Base-by-base conservation (phyloP, 345 rosid genomes). In the Heritiera littoralis region DNA sequence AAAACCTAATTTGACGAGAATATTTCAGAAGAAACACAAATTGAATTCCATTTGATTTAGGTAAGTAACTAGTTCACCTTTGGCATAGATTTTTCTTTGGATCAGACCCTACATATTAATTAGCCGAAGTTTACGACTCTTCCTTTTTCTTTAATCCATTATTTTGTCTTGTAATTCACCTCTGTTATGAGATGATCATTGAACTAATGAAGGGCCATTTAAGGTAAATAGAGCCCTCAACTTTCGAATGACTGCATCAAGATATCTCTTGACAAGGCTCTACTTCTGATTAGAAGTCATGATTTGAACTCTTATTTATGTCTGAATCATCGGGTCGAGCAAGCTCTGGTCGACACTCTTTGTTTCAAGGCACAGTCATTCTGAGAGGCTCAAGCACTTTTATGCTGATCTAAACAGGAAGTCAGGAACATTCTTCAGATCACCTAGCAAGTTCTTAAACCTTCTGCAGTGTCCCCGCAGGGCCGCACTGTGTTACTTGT, bases 31-130 rank as follows among this genome's bases (percentile, higher is more conserved):
- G 72, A n/a, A 48, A 9, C 17, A 7, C 63, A 58, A 35, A 75
- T 58, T 59, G 61, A 66, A 75, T 38, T 48, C 55, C 58, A 14
- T 18, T 41, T 10, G 20, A 32, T 32, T 51, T 2, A 7, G 58
- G 1, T 46, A 52, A 17, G 46, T 15, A 52, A 28, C 73, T 10
- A 28, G 28, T 28, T 20, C 78, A 45, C 9, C 48, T 1, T 35
- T 20, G n/a, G 12, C 78, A 43, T 55, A 5, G 6, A 9, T 12
- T n/a, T 46, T 46, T 69, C 55, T 10, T 68, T 23, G 32, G 38
- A 43, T 46, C 52, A n/a, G 54, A 46, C 55, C 55, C 73, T 17
- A 45, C 38, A 69, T 48, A 69, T 79, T 54, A 60, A 17, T 28
- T 18, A 9, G 67, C 30, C 49, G 7, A 9, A 8, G 68, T 70